phyloP scores from a whole-genome alignment of 148 eudicot species.

The Fallopia convolvulus region DNA sequence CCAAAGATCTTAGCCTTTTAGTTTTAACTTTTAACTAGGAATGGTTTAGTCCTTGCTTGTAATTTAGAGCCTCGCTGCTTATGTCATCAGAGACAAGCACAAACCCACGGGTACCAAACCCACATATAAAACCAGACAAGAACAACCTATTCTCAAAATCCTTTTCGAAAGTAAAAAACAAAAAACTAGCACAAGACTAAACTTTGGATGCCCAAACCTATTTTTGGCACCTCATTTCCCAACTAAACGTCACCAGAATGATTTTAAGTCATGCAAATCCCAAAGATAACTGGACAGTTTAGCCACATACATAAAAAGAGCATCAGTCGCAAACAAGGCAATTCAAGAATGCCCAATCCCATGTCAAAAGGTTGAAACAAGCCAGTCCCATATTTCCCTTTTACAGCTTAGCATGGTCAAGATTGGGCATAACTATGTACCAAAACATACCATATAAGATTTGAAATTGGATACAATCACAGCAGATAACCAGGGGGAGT shows the following conservation, averaged over 20 bases:
- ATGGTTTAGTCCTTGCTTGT: no score
- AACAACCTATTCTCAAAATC: no score
- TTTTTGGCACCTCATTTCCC: not conserved
- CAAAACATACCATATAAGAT: constrained; percentile 5
- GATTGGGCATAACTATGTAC: constrained; percentile 10
- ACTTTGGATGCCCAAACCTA: not conserved
- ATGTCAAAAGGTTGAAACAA: constrained; percentile 2
- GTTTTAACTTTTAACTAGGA: no score
- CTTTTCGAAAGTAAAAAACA: no score
- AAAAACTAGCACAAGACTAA: no score
- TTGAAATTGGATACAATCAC: constrained; percentile 6
- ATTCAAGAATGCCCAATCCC: constrained; percentile 1
- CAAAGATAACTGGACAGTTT: not conserved
- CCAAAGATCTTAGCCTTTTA: no score
- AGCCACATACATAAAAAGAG: constrained; percentile 5
- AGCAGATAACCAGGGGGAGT: not conserved
- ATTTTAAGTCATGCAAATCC: not conserved
- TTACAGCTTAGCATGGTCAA: not conserved
- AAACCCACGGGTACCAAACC: no score
- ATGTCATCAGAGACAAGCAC: no score
- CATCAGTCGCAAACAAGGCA: not conserved
- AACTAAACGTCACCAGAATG: not conserved
- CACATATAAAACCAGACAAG: no score
- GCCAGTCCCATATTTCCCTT: not conserved
- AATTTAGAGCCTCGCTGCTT: no score